Evolutionary conservation across 78 protist species (phyloP).

Genomic region (Polysphondylium violaceum): DNA sequence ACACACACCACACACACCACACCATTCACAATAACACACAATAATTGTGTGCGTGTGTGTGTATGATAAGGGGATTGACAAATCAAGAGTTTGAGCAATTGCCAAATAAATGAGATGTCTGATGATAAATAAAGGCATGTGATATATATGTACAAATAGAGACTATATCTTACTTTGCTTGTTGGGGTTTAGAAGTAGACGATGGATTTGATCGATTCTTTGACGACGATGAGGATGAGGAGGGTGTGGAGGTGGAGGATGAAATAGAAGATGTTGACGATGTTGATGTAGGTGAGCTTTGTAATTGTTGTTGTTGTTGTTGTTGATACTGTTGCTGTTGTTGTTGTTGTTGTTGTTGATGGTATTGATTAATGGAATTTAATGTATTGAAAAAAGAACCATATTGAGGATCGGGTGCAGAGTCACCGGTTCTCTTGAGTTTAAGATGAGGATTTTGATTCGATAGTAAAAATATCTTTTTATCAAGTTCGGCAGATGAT

Average conservation of each 20-base stretch:
- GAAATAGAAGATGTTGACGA: neutral
- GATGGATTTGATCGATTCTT: too few species aligned
- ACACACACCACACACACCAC: too few species aligned
- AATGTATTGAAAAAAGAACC: constrained; percentile 17
- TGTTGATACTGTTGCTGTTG: neutral
- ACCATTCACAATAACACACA: too few species aligned
- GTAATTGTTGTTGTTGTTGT: neutral
- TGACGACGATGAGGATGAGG: neutral
- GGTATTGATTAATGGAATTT: neutral
- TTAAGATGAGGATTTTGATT: neutral
- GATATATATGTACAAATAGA: too few species aligned
- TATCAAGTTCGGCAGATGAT: constrained; percentile 21
- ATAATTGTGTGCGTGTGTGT: too few species aligned
- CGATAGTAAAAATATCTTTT: constrained; percentile 3
- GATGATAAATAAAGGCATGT: too few species aligned
- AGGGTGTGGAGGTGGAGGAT: neutral
- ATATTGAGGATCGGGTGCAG: neutral
- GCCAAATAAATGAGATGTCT: too few species aligned
- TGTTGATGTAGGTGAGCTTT: neutral
- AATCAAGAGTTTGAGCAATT: too few species aligned
- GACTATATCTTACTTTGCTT: too few species aligned
- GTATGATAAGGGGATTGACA: too few species aligned
- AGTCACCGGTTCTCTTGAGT: neutral
- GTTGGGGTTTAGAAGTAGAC: too few species aligned
- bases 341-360: neutral